Base-by-base conservation (phyloP, 2,329 filamentous ascomycete species). In the Beauveria medogensis region DNA sequence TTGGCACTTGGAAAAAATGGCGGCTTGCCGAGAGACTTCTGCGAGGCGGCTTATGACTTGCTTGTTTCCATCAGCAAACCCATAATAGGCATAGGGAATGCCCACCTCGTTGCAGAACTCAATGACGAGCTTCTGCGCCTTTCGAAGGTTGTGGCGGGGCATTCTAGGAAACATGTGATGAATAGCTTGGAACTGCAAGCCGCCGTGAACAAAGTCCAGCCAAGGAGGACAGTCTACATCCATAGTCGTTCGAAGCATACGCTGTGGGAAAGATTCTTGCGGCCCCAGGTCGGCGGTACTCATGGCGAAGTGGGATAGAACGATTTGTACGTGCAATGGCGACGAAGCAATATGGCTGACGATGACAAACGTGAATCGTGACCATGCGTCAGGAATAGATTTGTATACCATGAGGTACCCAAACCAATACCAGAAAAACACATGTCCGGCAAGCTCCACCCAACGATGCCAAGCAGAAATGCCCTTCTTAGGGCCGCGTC, bases 231-330 rank as follows among this genome's bases (percentile, higher is more conserved):
- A 96, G 70, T 94, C 91, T 24, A 96, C 86, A 65, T 96, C 91
- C 91, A 96, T 96, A 14, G 92, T 96, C 1, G 92, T 96, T 66
- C 92, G 87, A 51, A 96, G 80, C 88, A 95, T 94, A 72, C 88
- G 90, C 74, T 96, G 91, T 0, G 92, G 86, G 72, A 96, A 96
- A 0, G 90, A 94, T 72, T 96, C 92, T 56, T 87, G 80, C 1
- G 89, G 85, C 0, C 92, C 92, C 14, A 96, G 80, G 68, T 96
- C 91, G 12, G 90, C 83, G 0, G 92, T 96, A 67, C 90, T 93
- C 92, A 96, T 96, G 65, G 90, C 90, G 73, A 95, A 96, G 74
- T 96, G 92, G 2, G 90, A 94, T 20, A 96, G 82, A 0, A 91
- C 95, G 71, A 96, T 96, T 72, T 96, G 92, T 12, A 93, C 83